Evolutionary conservation across 2,329 filamentous ascomycete species (phyloP).

Genomic region (Colletotrichum caudatum): DNA sequence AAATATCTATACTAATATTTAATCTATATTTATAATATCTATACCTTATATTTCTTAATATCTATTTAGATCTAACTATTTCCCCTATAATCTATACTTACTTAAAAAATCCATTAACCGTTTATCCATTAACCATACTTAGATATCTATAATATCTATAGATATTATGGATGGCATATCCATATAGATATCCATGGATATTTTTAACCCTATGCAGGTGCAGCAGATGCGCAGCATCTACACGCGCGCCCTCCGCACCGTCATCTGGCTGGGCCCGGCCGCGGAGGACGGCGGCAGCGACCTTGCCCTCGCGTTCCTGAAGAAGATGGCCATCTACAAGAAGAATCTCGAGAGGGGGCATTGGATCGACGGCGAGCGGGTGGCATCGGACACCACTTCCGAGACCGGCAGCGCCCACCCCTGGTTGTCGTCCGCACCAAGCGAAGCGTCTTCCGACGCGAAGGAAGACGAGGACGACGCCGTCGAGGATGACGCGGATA

Average conservation of each 20-base stretch:
- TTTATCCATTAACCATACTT: too few species aligned
- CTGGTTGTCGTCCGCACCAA: neutral
- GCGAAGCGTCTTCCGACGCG: neutral
- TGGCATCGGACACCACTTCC: neutral
- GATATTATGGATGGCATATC: too few species aligned
- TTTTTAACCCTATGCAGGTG: too few species aligned
- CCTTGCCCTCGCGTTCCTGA: neutral
- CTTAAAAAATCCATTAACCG: too few species aligned
- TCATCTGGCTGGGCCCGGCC: constrained; percentile 35
- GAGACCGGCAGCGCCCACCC: neutral
- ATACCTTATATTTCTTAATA: too few species aligned
- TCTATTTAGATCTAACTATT: too few species aligned
- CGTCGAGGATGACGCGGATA: neutral
- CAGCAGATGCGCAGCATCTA: constrained; percentile 38
- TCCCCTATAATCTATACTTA: too few species aligned
- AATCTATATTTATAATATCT: too few species aligned
- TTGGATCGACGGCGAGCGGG: neutral
- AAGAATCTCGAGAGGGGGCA: neutral
- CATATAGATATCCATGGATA: too few species aligned
- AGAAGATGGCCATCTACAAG: neutral
- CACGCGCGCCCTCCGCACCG: constrained; percentile 14
- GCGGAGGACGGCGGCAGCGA: neutral
- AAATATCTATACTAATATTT: too few species aligned
- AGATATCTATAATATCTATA: too few species aligned
- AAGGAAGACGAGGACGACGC: neutral